Conservation (phyloP, 2,329 filamentous ascomycete genomes). For the Dichotomopilus funicola region DNA sequence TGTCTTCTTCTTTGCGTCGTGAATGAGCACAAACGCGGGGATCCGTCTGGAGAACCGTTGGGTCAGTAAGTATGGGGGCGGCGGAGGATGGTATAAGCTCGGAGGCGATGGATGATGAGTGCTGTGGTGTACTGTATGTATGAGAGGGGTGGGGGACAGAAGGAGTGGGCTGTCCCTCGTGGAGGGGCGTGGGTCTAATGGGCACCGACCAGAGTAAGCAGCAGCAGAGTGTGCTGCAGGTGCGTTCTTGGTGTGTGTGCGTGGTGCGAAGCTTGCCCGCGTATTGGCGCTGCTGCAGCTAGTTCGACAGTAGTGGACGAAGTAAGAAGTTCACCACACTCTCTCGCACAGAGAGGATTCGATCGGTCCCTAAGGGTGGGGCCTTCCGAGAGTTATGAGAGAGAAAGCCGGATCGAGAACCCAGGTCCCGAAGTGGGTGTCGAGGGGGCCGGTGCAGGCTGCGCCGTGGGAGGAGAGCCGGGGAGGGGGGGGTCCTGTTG, state of each 20-base stretch:
- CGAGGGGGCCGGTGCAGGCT: constrained; percentile 11
- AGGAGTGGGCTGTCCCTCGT: too few species aligned
- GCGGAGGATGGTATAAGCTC: constrained; percentile 1
- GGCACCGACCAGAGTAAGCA: constrained; percentile 14
- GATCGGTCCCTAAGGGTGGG: constrained; percentile 12
- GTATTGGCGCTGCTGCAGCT: constrained; percentile 7
- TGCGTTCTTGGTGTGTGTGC: constrained; percentile 6
- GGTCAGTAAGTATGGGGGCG: neutral
- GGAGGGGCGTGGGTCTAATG: constrained; percentile 14
- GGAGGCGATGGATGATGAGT: neutral
- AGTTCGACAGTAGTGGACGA: neutral
- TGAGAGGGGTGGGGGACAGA: too few species aligned
- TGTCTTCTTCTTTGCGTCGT: too few species aligned
- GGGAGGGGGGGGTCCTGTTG: neutral
- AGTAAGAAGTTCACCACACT: neutral
- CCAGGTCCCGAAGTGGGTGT: constrained; percentile 2
- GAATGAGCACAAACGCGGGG: too few species aligned
- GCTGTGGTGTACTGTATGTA: neutral
- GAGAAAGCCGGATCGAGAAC: constrained; percentile 4
- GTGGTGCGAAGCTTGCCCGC: constrained; percentile 14
- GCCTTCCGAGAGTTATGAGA: constrained; percentile 5
- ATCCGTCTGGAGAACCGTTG: too few species aligned
- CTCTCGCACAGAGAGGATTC: constrained; percentile 6
- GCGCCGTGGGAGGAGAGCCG: neutral
- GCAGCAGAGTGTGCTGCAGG: constrained; percentile 14